Conservation (phyloP, 208 protist species). For the Crithidia fasciculata region DNA sequence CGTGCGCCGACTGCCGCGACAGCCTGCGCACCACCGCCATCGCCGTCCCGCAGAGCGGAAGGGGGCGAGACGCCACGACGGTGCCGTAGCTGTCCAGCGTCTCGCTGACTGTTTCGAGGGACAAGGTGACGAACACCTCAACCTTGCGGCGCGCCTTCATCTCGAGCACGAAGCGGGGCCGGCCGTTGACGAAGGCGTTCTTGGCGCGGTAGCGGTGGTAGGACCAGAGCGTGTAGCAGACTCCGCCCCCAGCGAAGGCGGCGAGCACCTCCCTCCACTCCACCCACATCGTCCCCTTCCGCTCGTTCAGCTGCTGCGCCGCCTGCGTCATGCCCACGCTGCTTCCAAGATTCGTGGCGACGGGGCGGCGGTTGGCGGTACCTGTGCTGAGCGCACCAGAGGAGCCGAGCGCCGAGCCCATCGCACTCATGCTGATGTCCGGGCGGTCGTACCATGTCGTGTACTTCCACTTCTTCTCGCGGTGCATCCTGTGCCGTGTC, state of each 20-base stretch:
- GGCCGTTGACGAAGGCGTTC: conserved; percentile 36
- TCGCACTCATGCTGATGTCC: conserved; percentile 37
- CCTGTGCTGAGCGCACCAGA: not conserved
- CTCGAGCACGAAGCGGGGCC: conserved; percentile 49
- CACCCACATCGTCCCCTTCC: conserved; percentile 79
- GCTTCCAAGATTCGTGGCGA: not conserved
- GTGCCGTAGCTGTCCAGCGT: conserved; percentile 39
- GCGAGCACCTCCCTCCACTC: conserved; percentile 66
- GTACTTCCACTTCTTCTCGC: conserved; percentile 47
- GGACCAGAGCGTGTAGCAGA: conserved; percentile 59
- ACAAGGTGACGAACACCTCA: conserved; percentile 44
- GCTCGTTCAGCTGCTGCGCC: conserved; percentile 22
- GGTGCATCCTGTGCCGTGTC: conserved; percentile 16
- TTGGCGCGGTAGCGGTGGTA: conserved; percentile 54
- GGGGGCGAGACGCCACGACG: conserved; percentile 15
- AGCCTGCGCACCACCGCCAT: conserved; percentile 31
- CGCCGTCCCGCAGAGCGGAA: conserved; percentile 28
- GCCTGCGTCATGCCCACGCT: conserved; percentile 17
- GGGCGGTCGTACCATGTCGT: conserved; percentile 62
- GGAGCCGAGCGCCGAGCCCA: conserved; percentile 11
- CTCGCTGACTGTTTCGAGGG: conserved; percentile 33
- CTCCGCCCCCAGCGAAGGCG: conserved; percentile 72
- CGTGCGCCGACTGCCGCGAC: conserved; percentile 20
- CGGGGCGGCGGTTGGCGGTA: not conserved
- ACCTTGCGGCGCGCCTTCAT: conserved; percentile 38